Conservation (phyloP, 2,329 filamentous ascomycete species). For the Epichloe gansuensis region DNA sequence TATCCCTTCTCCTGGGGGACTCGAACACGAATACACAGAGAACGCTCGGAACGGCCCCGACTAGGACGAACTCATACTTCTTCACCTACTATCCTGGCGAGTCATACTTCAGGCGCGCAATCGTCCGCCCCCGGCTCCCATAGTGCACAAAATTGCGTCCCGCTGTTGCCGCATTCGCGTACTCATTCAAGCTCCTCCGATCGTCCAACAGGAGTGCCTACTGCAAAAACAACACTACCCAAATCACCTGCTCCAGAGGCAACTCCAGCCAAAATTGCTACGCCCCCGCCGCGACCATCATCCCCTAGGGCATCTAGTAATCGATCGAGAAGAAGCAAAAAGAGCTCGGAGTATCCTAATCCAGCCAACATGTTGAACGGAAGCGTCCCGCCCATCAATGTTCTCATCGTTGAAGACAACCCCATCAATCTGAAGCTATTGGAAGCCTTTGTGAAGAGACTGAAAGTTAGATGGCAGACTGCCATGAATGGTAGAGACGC, state of each 20-base stretch:
- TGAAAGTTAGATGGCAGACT: slow-evolving; percentile 95
- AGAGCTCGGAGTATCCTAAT: slow-evolving; percentile 30
- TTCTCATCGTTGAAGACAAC: slow-evolving; percentile 96
- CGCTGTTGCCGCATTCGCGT: slow-evolving; percentile 36
- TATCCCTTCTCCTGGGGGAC: slow-evolving; percentile 70
- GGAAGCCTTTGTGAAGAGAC: slow-evolving; percentile 87
- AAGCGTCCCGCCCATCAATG: slow-evolving; percentile 87
- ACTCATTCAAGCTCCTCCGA: slow-evolving; percentile 50
- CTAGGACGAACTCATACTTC: slow-evolving; percentile 63
- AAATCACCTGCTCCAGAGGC: slow-evolving; percentile 41
- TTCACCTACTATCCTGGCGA: slow-evolving; percentile 54
- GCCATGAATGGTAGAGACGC: slow-evolving; percentile 92
- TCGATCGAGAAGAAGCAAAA: slow-evolving; percentile 42
- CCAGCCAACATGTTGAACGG: slow-evolving; percentile 61
- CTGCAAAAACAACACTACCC: slow-evolving; percentile 37
- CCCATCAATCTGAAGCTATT: slow-evolving; percentile 91
- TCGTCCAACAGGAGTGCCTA: slow-evolving; percentile 29
- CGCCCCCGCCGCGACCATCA: slow-evolving; percentile 33
- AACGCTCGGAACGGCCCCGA: slow-evolving; percentile 47
- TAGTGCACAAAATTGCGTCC: slow-evolving; percentile 21
- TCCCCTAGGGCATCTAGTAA: slow-evolving; percentile 36
- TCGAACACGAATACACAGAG: slow-evolving; percentile 41
- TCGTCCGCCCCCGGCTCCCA: slow-evolving; percentile 20
- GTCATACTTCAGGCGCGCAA: slow-evolving; percentile 20
- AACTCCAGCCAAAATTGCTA: slow-evolving; percentile 35